A percentile compares a stretch with the other conserved stretches of the same genome.
Conservation (phyloP, 805 yeast genomes). For the Cyberlindnera saturnus region DNA sequence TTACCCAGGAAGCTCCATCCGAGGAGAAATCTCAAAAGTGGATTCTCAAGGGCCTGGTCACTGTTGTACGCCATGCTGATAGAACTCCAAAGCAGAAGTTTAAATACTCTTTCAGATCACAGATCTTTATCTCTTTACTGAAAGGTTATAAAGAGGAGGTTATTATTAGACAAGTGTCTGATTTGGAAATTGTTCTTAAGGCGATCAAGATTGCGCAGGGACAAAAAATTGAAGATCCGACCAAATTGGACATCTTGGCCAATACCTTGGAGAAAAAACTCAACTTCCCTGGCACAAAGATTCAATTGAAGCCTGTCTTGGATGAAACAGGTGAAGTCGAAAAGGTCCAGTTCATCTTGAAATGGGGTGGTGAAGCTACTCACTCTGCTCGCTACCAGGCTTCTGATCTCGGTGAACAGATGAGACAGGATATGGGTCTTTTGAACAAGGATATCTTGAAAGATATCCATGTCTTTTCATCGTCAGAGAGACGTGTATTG, state of each 20-base stretch:
- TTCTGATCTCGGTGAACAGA: conserved; percentile 90
- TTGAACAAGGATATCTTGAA: conserved; percentile 79
- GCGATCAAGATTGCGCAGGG: conserved; percentile 80
- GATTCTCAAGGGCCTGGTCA: conserved; percentile 91
- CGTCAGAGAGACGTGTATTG: conserved; percentile 91
- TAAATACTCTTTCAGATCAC: conserved; percentile 89
- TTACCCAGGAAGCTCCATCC: conserved; percentile 28
- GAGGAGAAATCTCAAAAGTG: conserved; percentile 68
- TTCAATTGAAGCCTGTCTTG: conserved; percentile 88
- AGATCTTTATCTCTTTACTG: conserved; percentile 74
- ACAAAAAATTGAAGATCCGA: conserved; percentile 71
- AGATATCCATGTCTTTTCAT: conserved; percentile 81
- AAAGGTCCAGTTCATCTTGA: conserved; percentile 89
- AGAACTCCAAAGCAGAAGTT: conserved; percentile 98
- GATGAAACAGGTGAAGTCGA: conserved; percentile 68
- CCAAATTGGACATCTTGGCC: conserved; percentile 69
- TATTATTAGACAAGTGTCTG: conserved; percentile 84
- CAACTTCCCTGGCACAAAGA: conserved; percentile 91
- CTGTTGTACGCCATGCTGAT: conserved; percentile 94
- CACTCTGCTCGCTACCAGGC: conserved; percentile 96
- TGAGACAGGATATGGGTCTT: conserved; percentile 84
- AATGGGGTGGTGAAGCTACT: conserved; percentile 99
- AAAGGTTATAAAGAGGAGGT: conserved; percentile 97
- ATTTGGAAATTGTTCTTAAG: conserved; percentile 76
- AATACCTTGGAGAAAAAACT: conserved; percentile 85